A percentile compares a stretch with the other conserved stretches of the same genome.
These are phyloP conservation scores for Plasmodium relictum DNA, from an alignment of 169 alveolate genomes.

Conservation along the genomic window DNA sequence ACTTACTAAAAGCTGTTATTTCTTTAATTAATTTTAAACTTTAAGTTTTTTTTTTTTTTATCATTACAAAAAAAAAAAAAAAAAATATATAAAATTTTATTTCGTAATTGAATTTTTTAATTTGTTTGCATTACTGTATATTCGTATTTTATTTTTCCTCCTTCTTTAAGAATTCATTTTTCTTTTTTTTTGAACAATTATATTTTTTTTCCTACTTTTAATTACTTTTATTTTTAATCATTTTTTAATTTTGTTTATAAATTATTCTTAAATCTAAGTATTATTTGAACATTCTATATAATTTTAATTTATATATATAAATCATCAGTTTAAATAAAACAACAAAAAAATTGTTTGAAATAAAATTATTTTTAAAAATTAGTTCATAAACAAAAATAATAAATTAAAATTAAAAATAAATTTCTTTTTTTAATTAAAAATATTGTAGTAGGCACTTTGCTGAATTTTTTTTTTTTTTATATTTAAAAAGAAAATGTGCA, in stretches of 20 bases:
- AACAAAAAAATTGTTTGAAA: constrained; percentile 1
- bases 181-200: no score
- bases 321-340: not conserved
- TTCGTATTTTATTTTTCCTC: not conserved
- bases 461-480: no score
- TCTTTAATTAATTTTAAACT: constrained; percentile 5
- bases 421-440: not conserved
- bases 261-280: no score
- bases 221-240: no score
- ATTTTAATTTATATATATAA: not conserved
- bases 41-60: not conserved
- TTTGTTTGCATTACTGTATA: not conserved
- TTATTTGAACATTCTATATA: no score
- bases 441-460: not conserved
- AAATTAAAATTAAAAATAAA: not conserved
- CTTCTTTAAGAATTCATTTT: no score
- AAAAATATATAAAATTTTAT: not conserved
- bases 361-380: not conserved
- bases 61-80: not conserved
- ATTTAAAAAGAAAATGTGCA: no score
- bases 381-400: not conserved
- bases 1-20: constrained; percentile 25
- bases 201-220: no score
- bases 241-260: no score
- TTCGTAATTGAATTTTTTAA: no score